Evolutionary conservation across 441 rosid genomes (phyloP).

Genomic region (Viola pubescens): DNA sequence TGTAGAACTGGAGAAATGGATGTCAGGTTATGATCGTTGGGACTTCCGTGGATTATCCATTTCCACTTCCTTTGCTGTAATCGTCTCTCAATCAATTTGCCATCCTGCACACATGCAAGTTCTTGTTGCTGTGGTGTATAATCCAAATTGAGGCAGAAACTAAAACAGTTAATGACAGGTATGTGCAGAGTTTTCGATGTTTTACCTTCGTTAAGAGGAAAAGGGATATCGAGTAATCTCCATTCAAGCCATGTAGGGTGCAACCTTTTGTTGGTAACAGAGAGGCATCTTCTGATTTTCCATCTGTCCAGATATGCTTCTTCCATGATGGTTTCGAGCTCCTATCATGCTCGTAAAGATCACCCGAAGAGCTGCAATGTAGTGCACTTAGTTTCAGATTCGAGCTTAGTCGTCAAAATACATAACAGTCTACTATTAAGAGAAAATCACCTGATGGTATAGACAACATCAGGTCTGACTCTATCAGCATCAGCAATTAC

Average conservation of each 20-base stretch:
- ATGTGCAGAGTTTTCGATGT: not conserved
- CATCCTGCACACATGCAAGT: slow-evolving; percentile 27
- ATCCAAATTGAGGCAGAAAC: no score
- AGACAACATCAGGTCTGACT: slow-evolving; percentile 41
- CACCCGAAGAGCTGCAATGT: slow-evolving; percentile 50
- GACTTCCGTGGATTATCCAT: slow-evolving; percentile 60
- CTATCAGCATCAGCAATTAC: slow-evolving; percentile 45
- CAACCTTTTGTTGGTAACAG: slow-evolving; percentile 35
- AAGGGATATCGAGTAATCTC: slow-evolving; percentile 44
- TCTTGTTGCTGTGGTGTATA: no score
- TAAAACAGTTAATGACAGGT: not conserved
- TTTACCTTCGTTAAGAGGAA: slow-evolving; percentile 64
- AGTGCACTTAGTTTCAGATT: slow-evolving; percentile 2
- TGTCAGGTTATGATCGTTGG: slow-evolving; percentile 39
- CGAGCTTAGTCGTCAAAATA: not conserved
- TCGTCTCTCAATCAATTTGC: slow-evolving; percentile 49
- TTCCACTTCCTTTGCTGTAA: slow-evolving; percentile 57
- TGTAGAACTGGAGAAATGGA: slow-evolving; percentile 42
- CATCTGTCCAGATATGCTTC: slow-evolving; percentile 53
- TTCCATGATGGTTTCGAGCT: slow-evolving; percentile 68
- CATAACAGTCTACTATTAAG: not conserved
- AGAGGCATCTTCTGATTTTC: slow-evolving; percentile 29
- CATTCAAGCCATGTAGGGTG: slow-evolving; percentile 32
- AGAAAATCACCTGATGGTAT: slow-evolving; percentile 44
- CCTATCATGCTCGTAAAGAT: slow-evolving; percentile 58